Evolutionary conservation across 148 eudicot species (phyloP), one percentile per base, ranked within the genome.

Genomic region (Silene conica): DNA sequence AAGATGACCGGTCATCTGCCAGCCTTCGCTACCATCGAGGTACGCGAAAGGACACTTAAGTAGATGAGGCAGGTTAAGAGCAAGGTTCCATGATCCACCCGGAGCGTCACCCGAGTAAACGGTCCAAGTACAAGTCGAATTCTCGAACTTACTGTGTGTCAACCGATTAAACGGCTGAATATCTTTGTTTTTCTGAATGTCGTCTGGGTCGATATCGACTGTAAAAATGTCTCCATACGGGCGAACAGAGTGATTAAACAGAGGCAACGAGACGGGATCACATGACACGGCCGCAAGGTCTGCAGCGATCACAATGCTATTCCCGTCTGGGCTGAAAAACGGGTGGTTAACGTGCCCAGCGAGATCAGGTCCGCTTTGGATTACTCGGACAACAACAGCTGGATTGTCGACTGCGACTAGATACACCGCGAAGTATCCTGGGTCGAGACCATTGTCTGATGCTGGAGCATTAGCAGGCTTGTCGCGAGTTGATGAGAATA

Each of bases 211-310:
- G 8, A 76, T 48, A 6, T 61, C 45, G 63, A 76, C 55, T 14
- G 26, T 41, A 31, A 63, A 77, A n/a, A 77, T 62, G 19, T 77
- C 79, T 31, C 55, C 74, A 45, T 43, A 70, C 9, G 69, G 79
- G 41, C 73, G 19, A 1, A 48, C 28, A 6, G 70, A 21, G 55
- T 63, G 45, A n/a, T 5, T 10, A 66, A 61, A 69, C 7, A 69
- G 34, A 61, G 74, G 70, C 73, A 60, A 3, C 4, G 76, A 73
- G 55, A 67, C n/a, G 0, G 80, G 80, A 2, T 77, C 80, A 55
- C 69, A 66, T 38, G 80, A 77, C 64, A 77, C 75, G 1, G 71
- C 80, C 0, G 80, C 75, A 9, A 77, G 41, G 22, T 77, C 74
- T 3, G 74, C 12, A 2, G 63, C 20, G 5, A 77, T 55, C 8